Evolutionary conservation across 495 filamentous ascomycete genomes (phyloP), one percentile per base, ranked within the genome.

Genomic region (Penicillium dipodomyicola): DNA sequence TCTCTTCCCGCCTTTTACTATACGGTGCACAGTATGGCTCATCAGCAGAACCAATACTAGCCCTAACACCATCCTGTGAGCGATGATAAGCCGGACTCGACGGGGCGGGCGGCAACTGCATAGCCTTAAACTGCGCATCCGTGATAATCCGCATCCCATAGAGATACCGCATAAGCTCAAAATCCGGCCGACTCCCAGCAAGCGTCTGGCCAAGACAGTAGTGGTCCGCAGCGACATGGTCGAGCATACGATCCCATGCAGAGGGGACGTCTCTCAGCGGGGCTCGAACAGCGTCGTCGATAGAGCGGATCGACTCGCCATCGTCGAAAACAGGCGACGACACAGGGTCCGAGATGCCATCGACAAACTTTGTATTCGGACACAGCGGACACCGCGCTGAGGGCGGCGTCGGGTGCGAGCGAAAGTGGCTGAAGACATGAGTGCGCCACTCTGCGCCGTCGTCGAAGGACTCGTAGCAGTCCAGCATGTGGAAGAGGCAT

Each of bases 1-100:
- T 68, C 53, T 74, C 69, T 51, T 79, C 76, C 17, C 76, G 54
- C 52, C 76, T 57, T 15, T 71, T 72, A 65, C 72, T 79, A 69
- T 79, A 79, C 27, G 70, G 71, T 35, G 71, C 75, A 50, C 67
- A 79, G 49, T 72, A 77, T 43, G 76, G 76, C 54, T 79, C 76
- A 59, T 79, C 74, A 4, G 73, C 64, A 11, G 73, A 77, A 0
- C 76, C 76, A 40, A 78, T 71, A 52, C 66, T 77, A 17, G 69
- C 73, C 30, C 76, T 64, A 4, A 76, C 67, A 0, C 73, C 61
- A 40, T 78, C 76, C 57, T 74, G 74, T 45, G 71, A 72, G 23
- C 62, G 71, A 58, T 74, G 74, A 68, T 77, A 77, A 12, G 70
- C 76, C 7, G 76, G 74, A 52, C 76, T 77, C 7, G 72, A 73